A percentile compares a stretch with the other conserved stretches of the same genome.
Evolutionary conservation across 169 alveolate species (phyloP).

Genomic region (Plasmodium berghei): DNA sequence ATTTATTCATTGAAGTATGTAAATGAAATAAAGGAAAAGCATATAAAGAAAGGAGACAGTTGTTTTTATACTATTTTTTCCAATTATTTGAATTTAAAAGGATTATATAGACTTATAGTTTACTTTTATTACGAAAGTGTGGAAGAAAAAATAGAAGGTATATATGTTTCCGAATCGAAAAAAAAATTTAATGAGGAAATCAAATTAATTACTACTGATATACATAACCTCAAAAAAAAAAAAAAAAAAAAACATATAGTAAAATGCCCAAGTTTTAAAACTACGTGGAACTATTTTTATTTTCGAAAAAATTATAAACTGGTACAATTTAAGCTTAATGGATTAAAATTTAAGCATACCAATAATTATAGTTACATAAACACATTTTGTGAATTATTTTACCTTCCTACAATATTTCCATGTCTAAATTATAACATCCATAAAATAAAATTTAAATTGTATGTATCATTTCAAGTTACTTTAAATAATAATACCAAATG

Average conservation of each 20-base stretch:
- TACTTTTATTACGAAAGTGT: conserved; percentile 32
- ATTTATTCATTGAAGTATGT: neutral
- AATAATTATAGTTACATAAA: conserved; percentile 44
- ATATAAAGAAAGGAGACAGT: conserved; percentile 6
- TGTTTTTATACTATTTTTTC: conserved; percentile 8
- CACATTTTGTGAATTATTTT: conserved; percentile 60
- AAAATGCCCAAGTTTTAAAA: neutral
- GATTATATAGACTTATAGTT: conserved; percentile 25
- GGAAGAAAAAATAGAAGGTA: conserved; percentile 45
- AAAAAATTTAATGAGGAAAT: conserved; percentile 22
- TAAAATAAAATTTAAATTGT: conserved; percentile 25
- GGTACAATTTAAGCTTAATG: neutral
- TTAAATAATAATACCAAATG: neutral
- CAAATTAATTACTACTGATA: conserved; percentile 2
- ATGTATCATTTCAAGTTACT: conserved; percentile 26
- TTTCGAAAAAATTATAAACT: conserved; percentile 58
- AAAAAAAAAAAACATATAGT: neutral
- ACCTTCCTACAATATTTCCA: conserved; percentile 51
- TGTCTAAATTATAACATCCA: conserved; percentile 33
- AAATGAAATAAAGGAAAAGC: neutral
- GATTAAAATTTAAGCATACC: neutral
- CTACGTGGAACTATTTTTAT: neutral
- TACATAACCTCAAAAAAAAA: neutral
- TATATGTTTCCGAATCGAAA: conserved; percentile 53
- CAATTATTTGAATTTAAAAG: neutral